Evolutionary conservation across 306 rosid species (phyloP).

Genomic region (Heteromeles arbutifolia): DNA sequence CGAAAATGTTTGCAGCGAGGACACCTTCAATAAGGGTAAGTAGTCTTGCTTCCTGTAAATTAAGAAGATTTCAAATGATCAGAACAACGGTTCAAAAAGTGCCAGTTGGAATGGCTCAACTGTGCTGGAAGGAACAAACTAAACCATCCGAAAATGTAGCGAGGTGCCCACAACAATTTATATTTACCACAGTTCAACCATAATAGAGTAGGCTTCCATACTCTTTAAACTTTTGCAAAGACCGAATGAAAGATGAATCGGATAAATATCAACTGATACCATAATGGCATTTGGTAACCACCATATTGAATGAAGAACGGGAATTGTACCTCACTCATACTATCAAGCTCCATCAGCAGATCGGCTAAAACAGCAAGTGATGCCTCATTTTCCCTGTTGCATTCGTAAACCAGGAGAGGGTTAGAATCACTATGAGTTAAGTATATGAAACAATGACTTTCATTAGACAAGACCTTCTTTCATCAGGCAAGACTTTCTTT

Average conservation of each 20-base stretch:
- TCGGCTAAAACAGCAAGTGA: conserved; percentile 98
- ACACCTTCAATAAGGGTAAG: conserved; percentile 93
- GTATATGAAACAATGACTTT: background rate
- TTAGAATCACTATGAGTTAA: background rate
- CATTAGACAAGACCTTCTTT: background rate
- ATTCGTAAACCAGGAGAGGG: background rate
- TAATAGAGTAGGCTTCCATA: background rate
- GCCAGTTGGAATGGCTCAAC: background rate
- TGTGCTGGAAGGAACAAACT: background rate
- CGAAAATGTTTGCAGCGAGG: conserved; percentile 96
- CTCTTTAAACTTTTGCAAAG: background rate
- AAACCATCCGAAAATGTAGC: too few relatives aligned
- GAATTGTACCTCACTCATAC: conserved; percentile 76
- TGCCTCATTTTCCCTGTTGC: conserved; percentile 89
- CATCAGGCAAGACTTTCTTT: background rate
- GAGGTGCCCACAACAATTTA: background rate
- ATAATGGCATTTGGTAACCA: background rate
- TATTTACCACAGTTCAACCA: background rate
- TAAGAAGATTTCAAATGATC: conserved; percentile 13
- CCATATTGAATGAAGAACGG: background rate
- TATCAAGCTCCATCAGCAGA: conserved; percentile 78
- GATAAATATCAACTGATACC: background rate
- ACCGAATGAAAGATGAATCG: background rate
- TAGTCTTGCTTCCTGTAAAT: conserved; percentile 74
- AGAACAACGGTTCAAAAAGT: conserved; percentile 10